phyloP scores from a whole-genome alignment of 192 early-diverging fungal species.

The Backusella tarrabulga region DNA sequence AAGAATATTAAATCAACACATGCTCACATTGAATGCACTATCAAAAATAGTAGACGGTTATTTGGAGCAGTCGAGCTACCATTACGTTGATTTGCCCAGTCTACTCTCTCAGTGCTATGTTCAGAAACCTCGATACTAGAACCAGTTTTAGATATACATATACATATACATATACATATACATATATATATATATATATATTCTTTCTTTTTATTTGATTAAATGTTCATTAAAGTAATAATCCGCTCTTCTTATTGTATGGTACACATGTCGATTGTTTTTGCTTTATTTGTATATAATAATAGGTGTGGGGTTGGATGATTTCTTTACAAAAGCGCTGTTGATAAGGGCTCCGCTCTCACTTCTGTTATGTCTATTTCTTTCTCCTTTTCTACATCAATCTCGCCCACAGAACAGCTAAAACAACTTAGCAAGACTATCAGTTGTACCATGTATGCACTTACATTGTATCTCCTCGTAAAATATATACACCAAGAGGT shows the following conservation, averaged over 20 bases:
- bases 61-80: constrained; percentile 67
- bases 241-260: not conserved
- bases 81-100: constrained; percentile 68
- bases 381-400: constrained; percentile 37
- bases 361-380: constrained; percentile 34
- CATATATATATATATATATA: not conserved
- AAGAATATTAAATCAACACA: constrained; percentile 6
- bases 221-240: no score
- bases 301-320: no score
- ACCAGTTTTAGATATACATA: not conserved
- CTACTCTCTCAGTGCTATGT: constrained; percentile 44
- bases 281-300: not conserved
- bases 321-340: not conserved
- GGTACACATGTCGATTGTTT: not conserved
- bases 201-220: no score
- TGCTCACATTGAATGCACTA: not conserved
- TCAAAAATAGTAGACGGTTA: constrained; percentile 59
- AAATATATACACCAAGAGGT: constrained; percentile 50
- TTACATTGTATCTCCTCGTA: constrained; percentile 59
- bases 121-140: not conserved
- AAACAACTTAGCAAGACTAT: not conserved
- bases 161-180: no score
- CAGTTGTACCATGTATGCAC: not conserved
- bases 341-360: constrained; percentile 30
- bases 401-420: constrained; percentile 38